Evolutionary conservation across 108 stramenopile genomes (phyloP), one percentile per base, ranked within the genome.

Genomic region (Schizochytrium sp.): DNA sequence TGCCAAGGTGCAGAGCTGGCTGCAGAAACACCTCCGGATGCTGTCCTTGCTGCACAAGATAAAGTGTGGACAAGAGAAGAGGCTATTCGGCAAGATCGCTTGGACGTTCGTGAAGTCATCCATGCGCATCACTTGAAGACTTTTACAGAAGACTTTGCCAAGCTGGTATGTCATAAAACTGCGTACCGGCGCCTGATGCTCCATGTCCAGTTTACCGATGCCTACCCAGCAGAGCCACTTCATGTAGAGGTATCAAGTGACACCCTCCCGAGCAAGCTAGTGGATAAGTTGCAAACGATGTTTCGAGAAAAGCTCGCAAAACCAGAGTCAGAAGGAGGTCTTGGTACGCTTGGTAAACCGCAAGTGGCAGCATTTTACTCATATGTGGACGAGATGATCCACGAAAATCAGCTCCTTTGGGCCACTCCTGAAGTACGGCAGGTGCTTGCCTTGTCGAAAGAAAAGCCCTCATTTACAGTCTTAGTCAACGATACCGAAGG

Each of bases 381-480:
- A n/a, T 83, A 83, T 28, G 47, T 83, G 45, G 76, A 83, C n/a
- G 76, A 83, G 47, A 83, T 83, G 50, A 55, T 83, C 10, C 76
- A 83, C 53, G 76, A 83, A 53, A 83, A 83, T 40, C 49, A 55
- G 47, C 76, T 83, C 17, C 53, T 83, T 5, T 83, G 53, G 50
- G 76, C 76, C 3, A 83, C 76, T 10, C 76, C 76, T 8, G 76
- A 83, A 53, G 53, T 83, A 7, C 76, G 76, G 2, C 47, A 83
- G 76, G 55, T 10, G 3, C 47, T 83, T 7, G 76, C 28, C n/a
- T 53, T 83, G 45, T n/a, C 50, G 50, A 83, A 83, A 10, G 76
- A 49, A 53, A 5, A 13, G 45, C 76, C 76, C 8, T 10, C 45
- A n/a, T 50, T 83, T 46, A 83, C 76, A 13, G 28, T 83, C 15